Percentiles rank a stretch among this genome's conserved stretches.
These are phyloP conservation scores for Epichloe bromicola DNA, from an alignment of 2,329 filamentous ascomycete species.

Conservation along the genomic window DNA sequence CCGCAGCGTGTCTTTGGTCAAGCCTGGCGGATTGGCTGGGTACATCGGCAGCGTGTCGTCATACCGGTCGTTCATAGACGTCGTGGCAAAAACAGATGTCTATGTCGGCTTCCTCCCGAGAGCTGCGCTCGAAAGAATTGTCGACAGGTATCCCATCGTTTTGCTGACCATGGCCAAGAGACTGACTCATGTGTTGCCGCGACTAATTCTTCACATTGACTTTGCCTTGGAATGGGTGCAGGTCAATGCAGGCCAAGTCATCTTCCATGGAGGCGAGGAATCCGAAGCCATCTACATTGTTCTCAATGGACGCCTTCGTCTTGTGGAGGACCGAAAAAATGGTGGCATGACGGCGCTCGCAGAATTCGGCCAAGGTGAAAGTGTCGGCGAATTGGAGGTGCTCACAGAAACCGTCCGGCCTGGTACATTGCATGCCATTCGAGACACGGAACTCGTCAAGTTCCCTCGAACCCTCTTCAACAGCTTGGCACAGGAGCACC, in stretches of 20 bases:
- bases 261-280: slow-evolving; percentile 87
- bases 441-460: slow-evolving; percentile 91
- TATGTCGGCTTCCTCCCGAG: slow-evolving; percentile 92
- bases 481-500: slow-evolving; percentile 91
- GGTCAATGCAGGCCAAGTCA: slow-evolving; percentile 85
- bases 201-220: slow-evolving; percentile 88
- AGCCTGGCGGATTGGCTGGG: slow-evolving; percentile 84
- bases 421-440: slow-evolving; percentile 86
- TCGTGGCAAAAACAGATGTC: slow-evolving; percentile 94
- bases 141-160: slow-evolving; percentile 84
- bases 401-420: slow-evolving; percentile 88
- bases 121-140: slow-evolving; percentile 74
- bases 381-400: slow-evolving; percentile 91
- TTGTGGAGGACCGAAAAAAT: slow-evolving; percentile 69
- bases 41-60: slow-evolving; percentile 92
- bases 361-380: slow-evolving; percentile 94
- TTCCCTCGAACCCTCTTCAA: slow-evolving; percentile 95
- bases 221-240: slow-evolving; percentile 98
- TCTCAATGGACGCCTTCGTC: slow-evolving; percentile 77
- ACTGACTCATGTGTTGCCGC: slow-evolving; percentile 75
- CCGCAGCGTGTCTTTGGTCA: slow-evolving; percentile 77
- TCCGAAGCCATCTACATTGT: slow-evolving; percentile 98
- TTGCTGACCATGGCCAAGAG: slow-evolving; percentile 93
- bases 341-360: slow-evolving; percentile 76
- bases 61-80: slow-evolving; percentile 90